Evolutionary conservation across 1,139 yeast genomes (phyloP).

Genomic region (Hanseniaspora gamundiae): DNA sequence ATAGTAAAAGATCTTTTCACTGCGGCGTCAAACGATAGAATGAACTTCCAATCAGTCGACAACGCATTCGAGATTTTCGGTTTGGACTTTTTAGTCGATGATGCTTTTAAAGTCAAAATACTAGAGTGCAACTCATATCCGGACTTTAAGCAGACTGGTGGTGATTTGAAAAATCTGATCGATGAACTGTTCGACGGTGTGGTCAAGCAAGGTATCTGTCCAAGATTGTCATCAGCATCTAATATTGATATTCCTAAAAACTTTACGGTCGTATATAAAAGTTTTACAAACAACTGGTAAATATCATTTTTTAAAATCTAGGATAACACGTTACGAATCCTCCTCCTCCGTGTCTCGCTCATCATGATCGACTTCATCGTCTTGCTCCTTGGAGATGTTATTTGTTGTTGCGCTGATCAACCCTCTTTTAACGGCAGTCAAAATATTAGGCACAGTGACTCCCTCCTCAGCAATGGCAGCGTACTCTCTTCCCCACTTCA

Average conservation of each 20-base stretch:
- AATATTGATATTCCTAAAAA: constrained; percentile 7
- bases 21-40: constrained; percentile 72
- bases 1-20: constrained; percentile 61
- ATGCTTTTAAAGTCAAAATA: constrained; percentile 40
- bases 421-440: constrained; percentile 25
- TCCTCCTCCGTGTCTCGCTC: constrained; percentile 13
- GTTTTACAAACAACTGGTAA: constrained; percentile 26
- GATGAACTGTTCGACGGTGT: constrained; percentile 44
- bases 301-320: no score
- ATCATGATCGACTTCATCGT: constrained; percentile 10
- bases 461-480: constrained; percentile 49
- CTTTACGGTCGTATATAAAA: constrained; percentile 30
- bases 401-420: constrained; percentile 26
- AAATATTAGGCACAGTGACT: constrained; percentile 23
- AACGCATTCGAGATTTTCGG: constrained; percentile 86
- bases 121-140: constrained; percentile 91
- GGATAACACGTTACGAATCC: constrained; percentile 1
- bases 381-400: constrained; percentile 10
- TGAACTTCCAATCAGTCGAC: constrained; percentile 77
- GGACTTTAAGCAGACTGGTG: constrained; percentile 93
- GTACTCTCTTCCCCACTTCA: constrained; percentile 79
- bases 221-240: constrained; percentile 19
- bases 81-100: constrained; percentile 68
- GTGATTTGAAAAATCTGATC: constrained; percentile 52
- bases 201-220: constrained; percentile 30